These are phyloP conservation scores for Rhododendron griersonianum DNA, from an alignment of 148 eudicot genomes.

Conservation along the genomic window DNA sequence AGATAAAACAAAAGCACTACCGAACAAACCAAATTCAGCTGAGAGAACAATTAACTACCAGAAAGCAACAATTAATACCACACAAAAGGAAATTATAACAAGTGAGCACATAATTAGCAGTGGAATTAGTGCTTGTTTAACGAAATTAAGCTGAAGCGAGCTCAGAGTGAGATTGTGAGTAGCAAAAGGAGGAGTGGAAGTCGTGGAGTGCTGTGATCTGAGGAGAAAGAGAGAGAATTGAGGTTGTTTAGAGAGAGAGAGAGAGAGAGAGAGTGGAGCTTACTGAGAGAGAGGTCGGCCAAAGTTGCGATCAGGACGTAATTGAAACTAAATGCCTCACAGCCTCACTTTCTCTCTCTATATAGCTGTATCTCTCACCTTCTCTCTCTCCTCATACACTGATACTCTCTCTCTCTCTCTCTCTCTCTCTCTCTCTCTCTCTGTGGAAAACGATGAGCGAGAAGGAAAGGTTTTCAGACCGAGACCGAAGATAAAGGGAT, in stretches of 20 bases:
- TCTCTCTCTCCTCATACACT: constrained; percentile 2
- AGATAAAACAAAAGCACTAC: constrained; percentile 9
- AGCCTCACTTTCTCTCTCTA: constrained; percentile 14
- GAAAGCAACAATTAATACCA: constrained; percentile 7
- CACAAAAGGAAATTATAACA: constrained; percentile 11
- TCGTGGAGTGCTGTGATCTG: constrained; percentile 21
- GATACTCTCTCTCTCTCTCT: not conserved
- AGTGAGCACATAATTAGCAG: not conserved
- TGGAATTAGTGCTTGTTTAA: constrained; percentile 10
- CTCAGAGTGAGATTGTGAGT: constrained; percentile 1
- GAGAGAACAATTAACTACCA: not conserved
- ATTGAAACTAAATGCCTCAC: constrained; percentile 13
- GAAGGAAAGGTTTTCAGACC: constrained; percentile 11
- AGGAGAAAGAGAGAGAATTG: constrained; percentile 10
- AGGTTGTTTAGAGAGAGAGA: constrained; percentile 8
- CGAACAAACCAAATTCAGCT: constrained; percentile 6
- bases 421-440: constrained; percentile 15
- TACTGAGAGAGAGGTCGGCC: constrained; percentile 10
- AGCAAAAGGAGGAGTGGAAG: not conserved
- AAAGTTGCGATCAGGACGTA: constrained; percentile 29
- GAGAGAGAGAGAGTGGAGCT: constrained; percentile 12
- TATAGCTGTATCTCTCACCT: constrained; percentile 2
- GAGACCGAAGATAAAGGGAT: constrained; percentile 27
- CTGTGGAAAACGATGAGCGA: constrained; percentile 8
- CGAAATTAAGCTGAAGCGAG: constrained; percentile 11